Percentiles rank a stretch among this genome's conserved stretches.
Evolutionary conservation across 805 yeast species (phyloP).

Genomic region (Cyberlindnera mycetangii): DNA sequence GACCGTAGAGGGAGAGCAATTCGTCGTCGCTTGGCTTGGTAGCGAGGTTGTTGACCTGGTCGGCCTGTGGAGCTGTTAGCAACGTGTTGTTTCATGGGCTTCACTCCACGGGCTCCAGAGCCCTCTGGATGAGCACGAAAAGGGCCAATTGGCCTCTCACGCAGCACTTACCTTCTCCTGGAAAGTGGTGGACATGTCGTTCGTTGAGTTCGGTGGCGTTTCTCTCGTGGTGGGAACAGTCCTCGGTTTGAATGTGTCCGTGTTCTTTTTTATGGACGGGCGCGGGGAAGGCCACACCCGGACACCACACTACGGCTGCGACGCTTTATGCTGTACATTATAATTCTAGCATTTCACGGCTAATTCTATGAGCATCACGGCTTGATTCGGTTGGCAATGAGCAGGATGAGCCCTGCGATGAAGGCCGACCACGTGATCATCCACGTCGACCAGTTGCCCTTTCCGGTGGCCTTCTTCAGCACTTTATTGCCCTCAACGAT

Average conservation of each 20-base stretch:
- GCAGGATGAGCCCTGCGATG: slow-evolving; percentile 50
- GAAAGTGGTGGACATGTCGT: slow-evolving; percentile 7
- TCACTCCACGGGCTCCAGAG: not conserved
- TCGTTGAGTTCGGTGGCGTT: not conserved
- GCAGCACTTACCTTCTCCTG: slow-evolving; percentile 10
- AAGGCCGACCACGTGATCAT: slow-evolving; percentile 54
- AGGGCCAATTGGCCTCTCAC: not conserved
- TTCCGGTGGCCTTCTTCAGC: slow-evolving; percentile 61
- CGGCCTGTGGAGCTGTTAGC: slow-evolving; percentile 53
- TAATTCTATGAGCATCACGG: not conserved
- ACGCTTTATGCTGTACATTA: not conserved
- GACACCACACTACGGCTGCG: not conserved
- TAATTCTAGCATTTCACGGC: not conserved
- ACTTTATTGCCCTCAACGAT: slow-evolving; percentile 69
- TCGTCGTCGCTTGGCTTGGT: slow-evolving; percentile 85
- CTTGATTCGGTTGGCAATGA: slow-evolving; percentile 31
- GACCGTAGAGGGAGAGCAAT: slow-evolving; percentile 80
- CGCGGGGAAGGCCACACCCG: not conserved
- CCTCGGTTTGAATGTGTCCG: not conserved
- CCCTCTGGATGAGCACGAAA: not conserved
- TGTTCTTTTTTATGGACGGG: too few species aligned
- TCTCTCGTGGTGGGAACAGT: slow-evolving; percentile 1
- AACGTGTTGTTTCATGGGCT: too few species aligned
- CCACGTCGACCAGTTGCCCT: slow-evolving; percentile 60
- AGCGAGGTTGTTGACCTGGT: slow-evolving; percentile 70